A percentile compares a stretch with the other conserved stretches of the same genome.
These are phyloP conservation scores for Pochonia chlamydosporia DNA, from an alignment of 2,329 filamentous ascomycete genomes.

Conservation along the genomic window DNA sequence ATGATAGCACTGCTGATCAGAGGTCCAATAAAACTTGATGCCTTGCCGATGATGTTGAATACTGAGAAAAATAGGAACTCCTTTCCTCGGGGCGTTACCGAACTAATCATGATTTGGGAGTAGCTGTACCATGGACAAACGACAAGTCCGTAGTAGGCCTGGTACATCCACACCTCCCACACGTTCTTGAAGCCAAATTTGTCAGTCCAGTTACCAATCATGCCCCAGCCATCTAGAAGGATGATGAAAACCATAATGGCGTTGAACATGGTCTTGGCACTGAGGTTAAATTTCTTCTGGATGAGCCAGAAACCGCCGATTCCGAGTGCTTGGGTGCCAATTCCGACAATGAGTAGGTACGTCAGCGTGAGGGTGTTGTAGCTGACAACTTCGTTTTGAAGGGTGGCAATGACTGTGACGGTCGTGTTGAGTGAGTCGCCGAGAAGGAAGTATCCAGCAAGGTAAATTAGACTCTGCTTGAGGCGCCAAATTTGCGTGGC, in stretches of 20 bases:
- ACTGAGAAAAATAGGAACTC: constrained; percentile 67
- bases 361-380: constrained; percentile 61
- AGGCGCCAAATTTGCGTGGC: constrained; percentile 55
- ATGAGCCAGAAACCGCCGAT: constrained; percentile 58
- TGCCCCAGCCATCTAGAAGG: constrained; percentile 46
- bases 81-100: constrained; percentile 61
- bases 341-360: constrained; percentile 61
- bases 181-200: constrained; percentile 38
- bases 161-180: constrained; percentile 41
- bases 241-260: constrained; percentile 56
- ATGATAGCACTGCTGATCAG: constrained; percentile 66
- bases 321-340: constrained; percentile 55
- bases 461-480: constrained; percentile 60
- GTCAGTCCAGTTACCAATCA: constrained; percentile 40
- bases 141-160: constrained; percentile 57
- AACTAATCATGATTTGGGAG: constrained; percentile 65
- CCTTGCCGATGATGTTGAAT: constrained; percentile 65
- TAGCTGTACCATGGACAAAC: constrained; percentile 68
- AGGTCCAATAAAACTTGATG: constrained; percentile 61
- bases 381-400: constrained; percentile 59
- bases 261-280: constrained; percentile 66
- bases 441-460: constrained; percentile 62
- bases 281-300: constrained; percentile 52
- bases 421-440: constrained; percentile 68
- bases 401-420: constrained; percentile 59